Evolutionary conservation across 768 basidiomycete species (phyloP).

Genomic region (Gloeostereum incarnatum): DNA sequence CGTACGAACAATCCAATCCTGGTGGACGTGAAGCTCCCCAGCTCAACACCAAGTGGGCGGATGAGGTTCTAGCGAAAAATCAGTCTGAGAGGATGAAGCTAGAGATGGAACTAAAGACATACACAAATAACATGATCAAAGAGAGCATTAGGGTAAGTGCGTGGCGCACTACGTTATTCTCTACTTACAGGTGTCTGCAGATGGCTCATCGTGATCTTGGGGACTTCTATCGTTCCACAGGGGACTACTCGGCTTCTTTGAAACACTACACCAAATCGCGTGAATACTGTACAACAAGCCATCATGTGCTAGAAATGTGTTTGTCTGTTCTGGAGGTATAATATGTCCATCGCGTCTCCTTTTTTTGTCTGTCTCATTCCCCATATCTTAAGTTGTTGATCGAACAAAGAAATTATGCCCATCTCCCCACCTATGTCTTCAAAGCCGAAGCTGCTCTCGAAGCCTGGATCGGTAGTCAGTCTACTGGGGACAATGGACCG

Average conservation of each 20-base stretch:
- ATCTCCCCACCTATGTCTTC: conserved; percentile 87
- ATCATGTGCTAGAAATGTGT: conserved; percentile 93
- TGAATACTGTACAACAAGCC: conserved; percentile 85
- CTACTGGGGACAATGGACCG: conserved; percentile 17
- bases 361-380: conserved; percentile 1
- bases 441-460: conserved; percentile 93
- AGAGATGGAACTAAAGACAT: conserved; percentile 92
- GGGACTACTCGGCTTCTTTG: conserved; percentile 63
- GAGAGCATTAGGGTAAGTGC: conserved; percentile 85
- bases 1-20: conserved; percentile 41
- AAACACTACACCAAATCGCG: conserved; percentile 86
- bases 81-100: conserved; percentile 70
- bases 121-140: conserved; percentile 96
- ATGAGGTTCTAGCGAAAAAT: conserved; percentile 57
- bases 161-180: background rate
- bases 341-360: conserved; percentile 8
- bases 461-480: conserved; percentile 33
- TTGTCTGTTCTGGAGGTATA: conserved; percentile 75
- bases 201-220: conserved; percentile 90
- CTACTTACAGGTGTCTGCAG: conserved; percentile 25
- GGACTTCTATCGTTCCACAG: conserved; percentile 62
- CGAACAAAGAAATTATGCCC: conserved; percentile 79
- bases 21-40: conserved; percentile 31
- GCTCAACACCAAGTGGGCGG: conserved; percentile 66
- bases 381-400: conserved; percentile 52